A percentile compares a stretch with the other conserved stretches of the same genome.
Conservation (phyloP, 306 rosid species). For the Cicer chorassanicum region DNA sequence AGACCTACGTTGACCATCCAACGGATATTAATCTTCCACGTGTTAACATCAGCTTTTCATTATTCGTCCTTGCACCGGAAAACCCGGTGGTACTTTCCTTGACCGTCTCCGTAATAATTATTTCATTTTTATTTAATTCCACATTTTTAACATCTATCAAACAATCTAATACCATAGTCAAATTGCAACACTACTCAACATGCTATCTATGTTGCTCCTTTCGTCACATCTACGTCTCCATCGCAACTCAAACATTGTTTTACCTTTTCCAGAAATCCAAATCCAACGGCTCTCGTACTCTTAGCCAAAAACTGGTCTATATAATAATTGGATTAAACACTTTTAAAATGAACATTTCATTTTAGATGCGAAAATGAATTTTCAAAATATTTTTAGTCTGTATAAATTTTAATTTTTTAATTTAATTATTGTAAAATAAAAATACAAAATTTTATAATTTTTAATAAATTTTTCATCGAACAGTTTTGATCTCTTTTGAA, state of each 20-base stretch:
- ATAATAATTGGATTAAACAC: no score
- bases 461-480: no score
- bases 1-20: slow-evolving; percentile 50
- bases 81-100: slow-evolving; percentile 81
- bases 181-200: slow-evolving; percentile 41
- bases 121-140: neutral
- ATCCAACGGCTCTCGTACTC: slow-evolving; percentile 33
- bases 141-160: slow-evolving; percentile 27
- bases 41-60: slow-evolving; percentile 67
- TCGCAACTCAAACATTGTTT: neutral
- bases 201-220: slow-evolving; percentile 36
- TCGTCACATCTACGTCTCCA: slow-evolving; percentile 14
- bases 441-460: no score
- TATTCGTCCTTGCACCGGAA: slow-evolving; percentile 83
- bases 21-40: slow-evolving; percentile 55
- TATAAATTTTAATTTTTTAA: no score
- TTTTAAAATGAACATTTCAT: no score
- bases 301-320: neutral
- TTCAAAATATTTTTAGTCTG: no score
- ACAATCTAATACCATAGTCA: slow-evolving; percentile 14
- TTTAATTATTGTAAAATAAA: no score
- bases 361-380: no score
- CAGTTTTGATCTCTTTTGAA: no score
- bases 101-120: slow-evolving; percentile 47
- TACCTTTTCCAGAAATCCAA: neutral